Base-by-base conservation (phyloP, 164 flowering plant species). In the Echeveria elegans region DNA sequence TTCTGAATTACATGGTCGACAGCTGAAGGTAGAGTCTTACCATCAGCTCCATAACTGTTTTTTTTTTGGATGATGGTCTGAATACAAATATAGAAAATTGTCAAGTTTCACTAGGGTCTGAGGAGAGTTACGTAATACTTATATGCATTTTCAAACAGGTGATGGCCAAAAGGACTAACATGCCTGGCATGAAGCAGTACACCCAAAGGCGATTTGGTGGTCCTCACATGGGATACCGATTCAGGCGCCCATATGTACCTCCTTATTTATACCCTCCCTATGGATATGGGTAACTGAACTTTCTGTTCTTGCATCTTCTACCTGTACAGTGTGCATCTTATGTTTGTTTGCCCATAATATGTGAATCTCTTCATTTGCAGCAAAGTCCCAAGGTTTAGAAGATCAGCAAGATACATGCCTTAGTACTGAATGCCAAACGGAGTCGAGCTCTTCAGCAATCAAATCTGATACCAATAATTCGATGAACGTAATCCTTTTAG, bases 151-250 rank as follows among this genome's bases (percentile, higher is more conserved):
- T 64, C 11, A 50, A 50, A 50, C 29, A 84, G 88, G 88, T 84
- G 36, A 53, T 74, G 78, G 83, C 77, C 18, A 85, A 85, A 63
- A 81, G 88, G 64, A 85, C 88, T 2, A 85, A 85, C 66, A 79
- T 85, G 60, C 88, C 88, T 64, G 88, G 88, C 38, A 81, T 85
- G 88, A 85, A 85, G 76, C 88, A 82, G 67, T 85, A 43, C 71
- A 77, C 82, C 23, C 71, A 73, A 1, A 77, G 86, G 67, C 84
- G 86, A 18, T 82, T 73, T 71, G 79, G 74, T 58, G 79, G 74
- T 58, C 88, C 88, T 29, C 79, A 82, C 68, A 69, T 75, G 82
- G 83, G 85, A 2, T 76, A 67, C 65, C 74, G 82, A 32, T 70
- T 50, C 63, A 72, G 88, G 67, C 75, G 85, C 77, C 82, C 88